Base-by-base conservation (phyloP, 2,329 filamentous ascomycete genomes). In the Colletotrichum sp. region DNA sequence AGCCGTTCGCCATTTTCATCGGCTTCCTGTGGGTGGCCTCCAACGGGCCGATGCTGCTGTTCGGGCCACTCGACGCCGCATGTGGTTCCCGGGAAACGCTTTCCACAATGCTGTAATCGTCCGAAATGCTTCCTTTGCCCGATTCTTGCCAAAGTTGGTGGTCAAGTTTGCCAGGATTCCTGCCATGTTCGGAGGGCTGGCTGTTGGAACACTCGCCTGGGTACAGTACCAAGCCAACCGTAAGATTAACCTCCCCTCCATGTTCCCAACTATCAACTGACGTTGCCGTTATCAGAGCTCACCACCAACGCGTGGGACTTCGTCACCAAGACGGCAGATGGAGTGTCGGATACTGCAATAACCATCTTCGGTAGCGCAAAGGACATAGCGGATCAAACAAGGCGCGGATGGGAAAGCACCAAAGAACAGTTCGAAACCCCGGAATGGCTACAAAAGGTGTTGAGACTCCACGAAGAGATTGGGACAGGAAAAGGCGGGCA, bases 151-250 rank as follows among this genome's bases (percentile, higher is more conserved):
- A 3, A 96, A 95, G 83, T 89, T 99, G 66, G 93, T 97, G n/a
- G 86, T 97, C 82, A 99, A 98, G 87, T 94, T 99, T 79, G 90
- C 93, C 43, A 92, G 96, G 72, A 89, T 98, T 70, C 97, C 97
- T 25, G 97, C 97, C 74, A 94, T 98, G 87, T 96, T 98, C 81
- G 97, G 96, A 56, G 96, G 95, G 56, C 91, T 96, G 62, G 95
- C 96, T 81, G 91, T 99, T 78, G 96, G 95, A 16, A 95, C 94
- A 4, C 87, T 97, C 75, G 96, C 96, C 30, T 99, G 98, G 90
- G 87, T 99, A 65, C 97, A 99, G 83, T 98, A 99, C 83, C 97
- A 99, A 85, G 96, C 97, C 77, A 93, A 93, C 71, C 94, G 94
- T 96, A 90, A 77, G 94, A 34, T 22, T 61, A 18, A 25, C 55